phyloP scores from a whole-genome alignment of 805 yeast genomes.

The Yamadazyma tumulicola region DNA sequence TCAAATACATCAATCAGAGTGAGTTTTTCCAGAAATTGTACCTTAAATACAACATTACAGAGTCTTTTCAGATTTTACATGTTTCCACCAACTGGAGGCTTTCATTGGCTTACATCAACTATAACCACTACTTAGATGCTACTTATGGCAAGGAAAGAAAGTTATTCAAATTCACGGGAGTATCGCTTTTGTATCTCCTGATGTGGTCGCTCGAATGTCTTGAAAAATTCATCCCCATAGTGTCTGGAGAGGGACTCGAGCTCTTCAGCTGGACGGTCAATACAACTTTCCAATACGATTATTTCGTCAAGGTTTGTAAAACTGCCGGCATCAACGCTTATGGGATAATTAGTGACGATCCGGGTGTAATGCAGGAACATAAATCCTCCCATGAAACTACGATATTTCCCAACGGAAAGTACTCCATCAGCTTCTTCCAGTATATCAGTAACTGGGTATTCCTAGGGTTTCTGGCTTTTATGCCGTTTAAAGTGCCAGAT shows the following conservation, averaged over 20 bases:
- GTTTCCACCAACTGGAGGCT: conserved; percentile 34
- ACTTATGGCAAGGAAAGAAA: conserved; percentile 18
- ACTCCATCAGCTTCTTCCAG: too few relatives aligned
- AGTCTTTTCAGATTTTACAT: conserved; percentile 31
- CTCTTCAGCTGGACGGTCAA: conserved; percentile 42
- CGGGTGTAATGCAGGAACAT: conserved; percentile 23
- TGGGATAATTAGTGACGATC: conserved; percentile 36
- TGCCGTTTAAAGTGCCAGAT: background rate
- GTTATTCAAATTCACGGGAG: conserved; percentile 30
- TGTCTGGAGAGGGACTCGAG: conserved; percentile 26
- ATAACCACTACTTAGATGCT: conserved; percentile 32
- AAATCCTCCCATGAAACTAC: background rate
- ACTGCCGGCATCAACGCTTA: conserved; percentile 23
- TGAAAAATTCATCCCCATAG: conserved; percentile 34
- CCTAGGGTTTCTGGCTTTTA: background rate
- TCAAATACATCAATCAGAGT: conserved; percentile 39
- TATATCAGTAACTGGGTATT: background rate
- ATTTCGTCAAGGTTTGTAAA: conserved; percentile 25
- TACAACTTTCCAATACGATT: conserved; percentile 30
- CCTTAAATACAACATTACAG: conserved; percentile 8
- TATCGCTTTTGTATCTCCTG: conserved; percentile 33
- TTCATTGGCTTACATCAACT: conserved; percentile 29
- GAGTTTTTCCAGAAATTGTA: conserved; percentile 27
- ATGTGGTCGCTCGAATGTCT: conserved; percentile 38
- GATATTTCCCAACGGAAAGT: too few relatives aligned